Evolutionary conservation across 2,329 filamentous ascomycete genomes (phyloP), one percentile per base, ranked within the genome.

Genomic region (Volutella citrinella): DNA sequence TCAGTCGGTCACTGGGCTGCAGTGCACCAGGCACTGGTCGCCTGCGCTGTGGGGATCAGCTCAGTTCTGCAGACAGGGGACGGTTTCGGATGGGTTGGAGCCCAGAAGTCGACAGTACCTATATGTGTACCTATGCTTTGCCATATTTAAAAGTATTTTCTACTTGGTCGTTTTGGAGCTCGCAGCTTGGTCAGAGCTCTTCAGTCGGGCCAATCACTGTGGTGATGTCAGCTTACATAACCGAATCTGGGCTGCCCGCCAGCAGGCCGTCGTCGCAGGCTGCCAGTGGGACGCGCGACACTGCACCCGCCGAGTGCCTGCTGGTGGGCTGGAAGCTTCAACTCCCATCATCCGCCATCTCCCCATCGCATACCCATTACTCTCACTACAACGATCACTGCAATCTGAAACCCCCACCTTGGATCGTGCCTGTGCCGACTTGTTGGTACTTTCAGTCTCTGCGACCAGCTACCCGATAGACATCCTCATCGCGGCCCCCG

Each of bases 261-360:
- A 21, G 27, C 27, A 28, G 37, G 36, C 46, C 34, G 22, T 30
- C 39, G 33, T 35, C 29, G 50, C 54, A 63, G 60, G 60, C 60
- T 63, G 44, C 60, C 53, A 55, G n/a, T 46, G 48, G 54, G 55
- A 59, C 59, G 57, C 58, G 58, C 56, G 55, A 59, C 45, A 43
- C 41, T 46, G 40, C 46, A 42, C 39, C 43, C 36, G 40, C 31
- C 29, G 16, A 34, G 19, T 27, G 22, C 36, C n/a, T n/a, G n/a
- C n/a, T n/a, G n/a, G n/a, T n/a, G n/a, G n/a, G n/a, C n/a, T n/a
- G n/a, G n/a, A n/a, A 39, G 23, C 36, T 36, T n/a, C 30, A 46
- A 40, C 39, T 31, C 27, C 44, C 27, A 30, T 27, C 31, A 42
- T 32, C 42, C 38, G 31, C 38, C 43, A 43, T 33, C 42, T 37